phyloP scores from a whole-genome alignment of 257 asterid species.

The Solanum pennellii region DNA sequence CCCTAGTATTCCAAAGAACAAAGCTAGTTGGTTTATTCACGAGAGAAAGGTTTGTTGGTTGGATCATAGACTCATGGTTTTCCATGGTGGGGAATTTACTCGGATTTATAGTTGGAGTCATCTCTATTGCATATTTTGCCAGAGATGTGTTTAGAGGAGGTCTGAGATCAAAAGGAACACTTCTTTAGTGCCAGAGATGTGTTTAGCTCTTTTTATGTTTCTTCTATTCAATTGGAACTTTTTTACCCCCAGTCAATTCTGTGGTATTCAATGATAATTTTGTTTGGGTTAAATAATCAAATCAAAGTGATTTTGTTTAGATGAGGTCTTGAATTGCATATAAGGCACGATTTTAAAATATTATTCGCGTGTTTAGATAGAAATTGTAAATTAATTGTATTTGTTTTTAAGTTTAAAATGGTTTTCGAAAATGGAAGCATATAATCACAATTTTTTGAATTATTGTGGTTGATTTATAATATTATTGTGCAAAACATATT shows the following conservation, averaged over 20 bases:
- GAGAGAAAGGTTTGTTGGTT: not conserved
- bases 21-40: too few species aligned
- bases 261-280: not conserved
- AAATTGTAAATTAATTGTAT: not conserved
- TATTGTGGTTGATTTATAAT: not conserved
- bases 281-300: not conserved
- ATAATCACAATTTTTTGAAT: too few species aligned
- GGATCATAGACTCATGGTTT: too few species aligned
- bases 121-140: not conserved
- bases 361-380: not conserved
- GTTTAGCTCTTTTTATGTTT: too few species aligned
- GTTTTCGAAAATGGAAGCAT: too few species aligned
- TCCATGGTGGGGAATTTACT: not conserved
- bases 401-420: not conserved
- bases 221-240: too few species aligned
- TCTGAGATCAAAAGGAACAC: not conserved
- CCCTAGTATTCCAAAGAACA: not conserved
- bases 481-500: not conserved
- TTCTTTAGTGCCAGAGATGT: not conserved
- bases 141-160: not conserved
- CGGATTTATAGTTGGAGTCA: not conserved
- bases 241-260: too few species aligned
- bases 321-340: not conserved
- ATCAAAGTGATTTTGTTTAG: not conserved
- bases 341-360: not conserved